These are phyloP conservation scores for Lodderomyces pseudojiufengensis DNA, from an alignment of 1,139 yeast species.

Conservation along the genomic window DNA sequence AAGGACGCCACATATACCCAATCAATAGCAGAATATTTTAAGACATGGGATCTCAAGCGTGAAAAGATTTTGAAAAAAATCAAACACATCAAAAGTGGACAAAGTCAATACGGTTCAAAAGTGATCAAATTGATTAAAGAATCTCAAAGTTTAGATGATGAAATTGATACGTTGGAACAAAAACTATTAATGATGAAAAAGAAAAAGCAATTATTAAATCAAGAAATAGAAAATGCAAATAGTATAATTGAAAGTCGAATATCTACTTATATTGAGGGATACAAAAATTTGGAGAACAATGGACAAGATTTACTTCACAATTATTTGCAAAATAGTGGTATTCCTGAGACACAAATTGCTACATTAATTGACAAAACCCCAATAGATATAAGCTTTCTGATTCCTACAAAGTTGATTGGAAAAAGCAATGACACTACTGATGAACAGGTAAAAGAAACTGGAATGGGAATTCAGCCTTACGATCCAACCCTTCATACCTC, in stretches of 20 bases:
- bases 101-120: slow-evolving; percentile 45
- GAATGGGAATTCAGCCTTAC: slow-evolving; percentile 30
- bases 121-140: slow-evolving; percentile 36
- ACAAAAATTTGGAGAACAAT: slow-evolving; percentile 35
- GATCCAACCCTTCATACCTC: slow-evolving; percentile 14
- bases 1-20: slow-evolving; percentile 33
- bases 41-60: slow-evolving; percentile 44
- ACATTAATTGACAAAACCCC: slow-evolving; percentile 21
- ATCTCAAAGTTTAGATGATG: slow-evolving; percentile 32
- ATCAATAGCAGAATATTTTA: slow-evolving; percentile 31
- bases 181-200: slow-evolving; percentile 32
- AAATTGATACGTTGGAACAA: slow-evolving; percentile 41
- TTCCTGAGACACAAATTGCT: slow-evolving; percentile 19
- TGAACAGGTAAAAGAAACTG: not conserved
- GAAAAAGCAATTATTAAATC: slow-evolving; percentile 33
- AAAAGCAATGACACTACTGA: not conserved
- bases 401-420: not conserved
- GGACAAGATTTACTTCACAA: slow-evolving; percentile 35
- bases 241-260: slow-evolving; percentile 53
- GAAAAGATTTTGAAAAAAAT: slow-evolving; percentile 32
- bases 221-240: slow-evolving; percentile 49
- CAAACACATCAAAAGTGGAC: slow-evolving; percentile 36
- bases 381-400: slow-evolving; percentile 30
- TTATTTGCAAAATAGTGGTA: slow-evolving; percentile 22
- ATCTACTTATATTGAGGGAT: slow-evolving; percentile 40